Conservation (phyloP, 257 asterid genomes). For the Solanum lycopersicoides region DNA sequence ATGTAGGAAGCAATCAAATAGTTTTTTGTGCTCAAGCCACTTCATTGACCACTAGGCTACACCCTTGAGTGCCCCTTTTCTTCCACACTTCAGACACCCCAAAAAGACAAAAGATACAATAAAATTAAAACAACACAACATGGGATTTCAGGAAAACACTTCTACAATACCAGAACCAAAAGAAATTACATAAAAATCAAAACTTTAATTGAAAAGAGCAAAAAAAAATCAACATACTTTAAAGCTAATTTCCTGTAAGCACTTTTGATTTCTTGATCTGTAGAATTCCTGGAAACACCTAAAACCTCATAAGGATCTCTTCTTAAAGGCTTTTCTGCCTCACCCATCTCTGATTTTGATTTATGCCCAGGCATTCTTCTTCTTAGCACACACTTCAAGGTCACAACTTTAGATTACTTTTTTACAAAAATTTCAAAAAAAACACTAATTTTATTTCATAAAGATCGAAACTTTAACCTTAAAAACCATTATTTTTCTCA, state of each 20-base stretch:
- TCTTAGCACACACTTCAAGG: not conserved
- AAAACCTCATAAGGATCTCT: constrained; percentile 95
- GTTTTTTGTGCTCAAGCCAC: not conserved
- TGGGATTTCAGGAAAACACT: not conserved
- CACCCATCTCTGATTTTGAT: constrained; percentile 63
- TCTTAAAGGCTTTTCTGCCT: constrained; percentile 51
- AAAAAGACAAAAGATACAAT: not conserved
- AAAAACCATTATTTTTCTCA: not conserved
- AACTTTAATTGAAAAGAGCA: not conserved
- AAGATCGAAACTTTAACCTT: not conserved
- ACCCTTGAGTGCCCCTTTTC: not conserved
- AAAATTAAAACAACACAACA: not conserved
- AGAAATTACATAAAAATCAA: not conserved
- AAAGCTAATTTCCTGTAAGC: constrained; percentile 87
- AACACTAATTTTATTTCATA: not conserved
- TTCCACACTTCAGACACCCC: not conserved
- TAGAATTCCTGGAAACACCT: constrained; percentile 67
- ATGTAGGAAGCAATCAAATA: not conserved
- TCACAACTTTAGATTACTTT: not conserved
- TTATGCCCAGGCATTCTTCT: constrained; percentile 62
- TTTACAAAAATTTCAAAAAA: not conserved
- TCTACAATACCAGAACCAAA: not conserved
- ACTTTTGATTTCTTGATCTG: constrained; percentile 94
- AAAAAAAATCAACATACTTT: constrained; percentile 33
- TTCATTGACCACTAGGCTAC: no score